Base-by-base conservation (phyloP, 2,329 filamentous ascomycete species). In the Bipolaris cookei region DNA sequence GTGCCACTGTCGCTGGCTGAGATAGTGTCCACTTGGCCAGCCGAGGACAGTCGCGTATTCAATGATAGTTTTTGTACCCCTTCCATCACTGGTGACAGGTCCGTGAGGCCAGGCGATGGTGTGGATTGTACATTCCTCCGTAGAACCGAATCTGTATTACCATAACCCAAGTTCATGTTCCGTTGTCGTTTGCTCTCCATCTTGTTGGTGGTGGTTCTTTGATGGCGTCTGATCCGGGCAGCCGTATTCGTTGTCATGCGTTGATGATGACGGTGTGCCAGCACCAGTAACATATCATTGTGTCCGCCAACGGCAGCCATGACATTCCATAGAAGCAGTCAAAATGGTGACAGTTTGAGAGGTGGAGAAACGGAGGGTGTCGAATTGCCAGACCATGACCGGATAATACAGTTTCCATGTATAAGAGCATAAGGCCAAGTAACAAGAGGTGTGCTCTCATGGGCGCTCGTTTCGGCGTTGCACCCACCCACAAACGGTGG, bases 271-370 rank as follows among this genome's bases (percentile, higher is more conserved):
- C 42, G 51, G 46, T 28, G 51, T 46, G 38, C 51, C 51, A 56
- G 56, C 56, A 51, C 46, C 28, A 41, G 41, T 42, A 34, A 28
- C n/a, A 16, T 51, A 41, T 58, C 37, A 46, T 25, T 20, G 39
- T 35, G 42, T 47, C 34, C 55, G 35, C 56, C 43, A 20, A 37
- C 25, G 41, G 35, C 39, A 58, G 51, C 51, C 51, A 55, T 55
- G 18, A 35, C 41, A 41, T 21, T 38, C 46, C 46, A 56, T 43
- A 42, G 41, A 51, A 50, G 37, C 20, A 48, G 35, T 32, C 28
- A 42, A 18, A 30, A 46, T 41, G 13, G 35, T 39, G 25, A 30
- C 3, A 34, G 28, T 51, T 43, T 25, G 47, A 47, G 18, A 56
- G n/a, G 18, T 16, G 18, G 47, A 21, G 49, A 46, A 30, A 43